A percentile compares a stretch with the other conserved stretches of the same genome.
phyloP scores from a whole-genome alignment of 2,329 filamentous ascomycete genomes.

The Pyricularia sp. region DNA sequence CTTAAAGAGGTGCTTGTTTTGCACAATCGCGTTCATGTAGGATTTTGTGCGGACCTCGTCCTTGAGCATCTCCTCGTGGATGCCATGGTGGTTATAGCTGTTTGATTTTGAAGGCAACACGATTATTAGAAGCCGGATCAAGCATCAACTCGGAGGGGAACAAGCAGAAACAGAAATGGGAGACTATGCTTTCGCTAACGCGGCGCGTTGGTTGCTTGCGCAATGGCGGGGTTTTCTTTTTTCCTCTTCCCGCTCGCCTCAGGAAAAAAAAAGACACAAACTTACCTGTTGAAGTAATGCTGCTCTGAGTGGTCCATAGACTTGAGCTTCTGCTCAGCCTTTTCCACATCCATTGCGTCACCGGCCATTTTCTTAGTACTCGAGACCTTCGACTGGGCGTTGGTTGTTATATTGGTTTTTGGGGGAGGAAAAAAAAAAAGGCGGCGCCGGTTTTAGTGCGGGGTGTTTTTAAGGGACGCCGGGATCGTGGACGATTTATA shows the following conservation, averaged over 20 bases:
- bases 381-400: background rate
- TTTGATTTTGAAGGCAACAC: constrained; percentile 4
- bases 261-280: constrained; percentile 9
- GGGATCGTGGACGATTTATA: background rate
- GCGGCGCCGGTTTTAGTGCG: constrained; percentile 1
- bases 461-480: background rate
- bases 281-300: constrained; percentile 97
- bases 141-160: background rate
- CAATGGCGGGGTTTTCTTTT: background rate
- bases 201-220: background rate
- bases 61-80: constrained; percentile 99
- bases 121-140: background rate
- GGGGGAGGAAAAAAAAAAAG: too few relatives aligned
- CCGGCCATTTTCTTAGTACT: constrained; percentile 24
- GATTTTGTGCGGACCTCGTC: constrained; percentile 95
- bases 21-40: constrained; percentile 95
- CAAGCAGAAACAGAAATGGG: background rate
- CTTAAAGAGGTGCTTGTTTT: constrained; percentile 91
- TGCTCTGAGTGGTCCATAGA: constrained; percentile 88
- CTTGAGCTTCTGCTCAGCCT: constrained; percentile 55
- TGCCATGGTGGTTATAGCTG: constrained; percentile 98
- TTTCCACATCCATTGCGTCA: constrained; percentile 48
- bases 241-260: background rate
- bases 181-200: background rate
- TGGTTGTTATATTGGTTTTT: background rate